Evolutionary conservation across 805 yeast genomes (phyloP), one percentile per base, ranked within the genome.

Genomic region (Zygosaccharomyces rouxii): DNA sequence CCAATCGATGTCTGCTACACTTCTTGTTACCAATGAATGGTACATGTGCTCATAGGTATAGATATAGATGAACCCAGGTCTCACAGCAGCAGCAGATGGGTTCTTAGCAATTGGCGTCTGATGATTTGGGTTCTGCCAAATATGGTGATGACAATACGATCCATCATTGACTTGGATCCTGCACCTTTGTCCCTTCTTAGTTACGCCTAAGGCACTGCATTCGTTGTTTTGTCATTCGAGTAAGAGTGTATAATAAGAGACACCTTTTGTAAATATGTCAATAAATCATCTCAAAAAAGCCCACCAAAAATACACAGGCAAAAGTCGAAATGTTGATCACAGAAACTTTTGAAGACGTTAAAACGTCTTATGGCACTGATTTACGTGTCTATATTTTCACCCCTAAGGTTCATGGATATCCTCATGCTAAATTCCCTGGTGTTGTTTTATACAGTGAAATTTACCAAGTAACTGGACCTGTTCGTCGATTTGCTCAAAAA

Each of bases 381-480:
- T 76, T 86, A 76, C 74, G 94, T 48, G 69, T 86, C 35, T 82
- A 71, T 66, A 75, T 79, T 18, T 85, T 66, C 65, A 85, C 82
- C 45, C 95, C 95, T 11, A 77, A 73, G 55, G 75, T 86, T 44
- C 78, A 82, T 35, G 82, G 82, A 47, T 85, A 83, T 67, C 92
- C 94, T n/a, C 67, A 74, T 35, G 94, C 86, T 48, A 82, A 80
- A 61, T 86, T 85, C 60, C 94, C 95, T 1, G 95, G 86, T 35
- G 94, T 86, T 2, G 67, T 86, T 29, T 87, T 85, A 13, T 86
- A 80, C 68, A 80, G 87, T 47, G 95, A 86, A 65, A 86, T 86
- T 55, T 86, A 86, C 66, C 95, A 86, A 66, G 92, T 73, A 13
- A 82, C 88, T 6, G 95, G 95, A 0, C 94, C 95, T 3, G 95